These are phyloP conservation scores for Breviolum minutum DNA, from an alignment of 73 alveolate genomes.

Conservation along the genomic window DNA sequence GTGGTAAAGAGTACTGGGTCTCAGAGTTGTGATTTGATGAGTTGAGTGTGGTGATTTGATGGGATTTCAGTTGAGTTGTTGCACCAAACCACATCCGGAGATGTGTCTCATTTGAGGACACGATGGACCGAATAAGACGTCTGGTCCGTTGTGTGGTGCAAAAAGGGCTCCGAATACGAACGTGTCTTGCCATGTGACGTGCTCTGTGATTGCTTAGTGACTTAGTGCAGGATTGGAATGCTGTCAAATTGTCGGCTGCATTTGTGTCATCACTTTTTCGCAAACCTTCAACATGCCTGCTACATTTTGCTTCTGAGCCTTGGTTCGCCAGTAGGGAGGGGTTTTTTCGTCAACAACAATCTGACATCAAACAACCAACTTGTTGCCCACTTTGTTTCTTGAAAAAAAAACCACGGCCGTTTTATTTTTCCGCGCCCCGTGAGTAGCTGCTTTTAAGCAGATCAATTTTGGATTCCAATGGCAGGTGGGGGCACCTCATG, in stretches of 20 bases:
- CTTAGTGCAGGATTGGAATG: neutral
- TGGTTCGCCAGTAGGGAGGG: neutral
- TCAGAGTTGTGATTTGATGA: too few species aligned
- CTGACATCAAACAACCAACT: too few species aligned
- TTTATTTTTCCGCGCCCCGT: neutral
- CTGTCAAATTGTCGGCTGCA: neutral
- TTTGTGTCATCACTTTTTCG: neutral
- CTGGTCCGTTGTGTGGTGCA: neutral
- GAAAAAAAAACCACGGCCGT: too few species aligned
- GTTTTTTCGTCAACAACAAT: too few species aligned
- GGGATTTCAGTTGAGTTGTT: too few species aligned
- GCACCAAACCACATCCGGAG: too few species aligned
- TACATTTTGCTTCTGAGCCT: neutral
- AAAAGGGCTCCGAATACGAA: too few species aligned
- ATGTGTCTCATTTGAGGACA: neutral
- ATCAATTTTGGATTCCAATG: neutral
- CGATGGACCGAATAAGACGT: conserved; percentile 4
- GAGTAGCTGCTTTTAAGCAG: neutral
- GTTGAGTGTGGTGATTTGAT: too few species aligned
- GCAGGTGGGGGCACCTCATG: neutral
- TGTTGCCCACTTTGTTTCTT: too few species aligned
- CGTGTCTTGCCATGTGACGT: too few species aligned
- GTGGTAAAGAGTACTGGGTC: conserved; percentile 6
- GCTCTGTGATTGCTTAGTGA: neutral
- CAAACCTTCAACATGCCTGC: neutral